Evolutionary conservation across 148 eudicot genomes (phyloP).

Genomic region (Vaccinium myrtillus): DNA sequence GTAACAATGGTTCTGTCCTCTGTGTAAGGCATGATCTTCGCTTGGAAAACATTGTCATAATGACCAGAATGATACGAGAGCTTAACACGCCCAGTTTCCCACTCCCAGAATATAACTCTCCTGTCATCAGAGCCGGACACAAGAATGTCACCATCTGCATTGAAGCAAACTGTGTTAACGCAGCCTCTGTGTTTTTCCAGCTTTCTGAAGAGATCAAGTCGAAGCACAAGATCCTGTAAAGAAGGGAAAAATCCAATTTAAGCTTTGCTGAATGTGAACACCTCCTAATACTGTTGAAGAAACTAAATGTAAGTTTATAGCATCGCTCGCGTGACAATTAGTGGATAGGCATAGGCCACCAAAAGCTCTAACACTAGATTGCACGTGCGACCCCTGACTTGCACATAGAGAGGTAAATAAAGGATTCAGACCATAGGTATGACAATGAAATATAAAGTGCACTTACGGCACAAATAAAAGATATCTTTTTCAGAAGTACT

Average conservation of each 20-base stretch:
- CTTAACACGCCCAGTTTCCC: slow-evolving; percentile 68
- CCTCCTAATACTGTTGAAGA: neutral
- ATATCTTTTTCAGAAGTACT: neutral
- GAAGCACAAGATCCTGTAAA: slow-evolving; percentile 78
- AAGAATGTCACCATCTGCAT: slow-evolving; percentile 70
- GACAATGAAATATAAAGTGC: neutral
- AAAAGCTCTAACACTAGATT: neutral
- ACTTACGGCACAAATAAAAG: neutral
- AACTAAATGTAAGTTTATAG: neutral
- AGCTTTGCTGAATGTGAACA: neutral
- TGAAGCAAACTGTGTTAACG: slow-evolving; percentile 89
- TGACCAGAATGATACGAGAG: slow-evolving; percentile 85
- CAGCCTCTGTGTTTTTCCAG: slow-evolving; percentile 85
- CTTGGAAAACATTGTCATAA: slow-evolving; percentile 80
- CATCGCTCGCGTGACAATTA: neutral
- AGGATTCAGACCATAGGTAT: neutral
- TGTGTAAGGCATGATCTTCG: slow-evolving; percentile 81
- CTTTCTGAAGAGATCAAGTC: slow-evolving; percentile 62
- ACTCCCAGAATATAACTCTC: slow-evolving; percentile 81
- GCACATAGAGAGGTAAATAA: neutral
- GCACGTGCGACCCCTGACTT: neutral
- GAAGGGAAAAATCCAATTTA: neutral
- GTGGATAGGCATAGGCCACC: neutral
- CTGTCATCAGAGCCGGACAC: slow-evolving; percentile 92
- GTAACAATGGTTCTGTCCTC: slow-evolving; percentile 80